A percentile compares a stretch with the other conserved stretches of the same genome.
Evolutionary conservation across 176 grass and related monocot species (phyloP).

Genomic region (Themeda triandra): DNA sequence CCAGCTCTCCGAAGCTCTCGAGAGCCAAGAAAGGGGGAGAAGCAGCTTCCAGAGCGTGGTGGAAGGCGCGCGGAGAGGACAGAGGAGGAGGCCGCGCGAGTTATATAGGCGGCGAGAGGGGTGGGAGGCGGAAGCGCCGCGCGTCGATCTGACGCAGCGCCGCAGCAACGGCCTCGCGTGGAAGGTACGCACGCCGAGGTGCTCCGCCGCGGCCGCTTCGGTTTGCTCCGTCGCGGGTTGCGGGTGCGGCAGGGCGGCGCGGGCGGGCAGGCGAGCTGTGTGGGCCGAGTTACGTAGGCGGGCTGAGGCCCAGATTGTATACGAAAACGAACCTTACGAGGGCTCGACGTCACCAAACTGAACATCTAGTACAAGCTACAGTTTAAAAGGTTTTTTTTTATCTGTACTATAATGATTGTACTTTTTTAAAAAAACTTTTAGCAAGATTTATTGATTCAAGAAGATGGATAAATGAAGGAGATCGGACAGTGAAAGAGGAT

Average conservation of each 20-base stretch:
- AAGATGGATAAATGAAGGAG: no score
- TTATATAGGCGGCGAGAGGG: neutral
- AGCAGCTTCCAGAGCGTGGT: slow-evolving; percentile 14
- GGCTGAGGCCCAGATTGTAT: neutral
- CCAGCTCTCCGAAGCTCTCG: neutral
- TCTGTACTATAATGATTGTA: no score
- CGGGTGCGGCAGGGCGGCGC: neutral
- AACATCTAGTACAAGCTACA: no score
- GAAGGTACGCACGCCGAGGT: slow-evolving; percentile 26
- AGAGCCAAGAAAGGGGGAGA: neutral
- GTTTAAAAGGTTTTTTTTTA: no score
- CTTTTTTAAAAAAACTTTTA: no score
- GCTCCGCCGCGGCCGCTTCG: neutral
- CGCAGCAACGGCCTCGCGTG: neutral
- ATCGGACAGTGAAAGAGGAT: no score
- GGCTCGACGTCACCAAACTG: no score
- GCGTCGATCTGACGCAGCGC: slow-evolving; percentile 36
- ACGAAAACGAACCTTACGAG: no score
- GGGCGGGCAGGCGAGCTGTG: neutral
- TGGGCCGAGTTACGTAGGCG: neutral
- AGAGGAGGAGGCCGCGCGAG: neutral
- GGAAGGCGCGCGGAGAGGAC: neutral
- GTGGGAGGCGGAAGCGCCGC: neutral
- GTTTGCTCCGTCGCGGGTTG: no score
- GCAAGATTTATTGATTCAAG: no score